Evolutionary conservation across 148 eudicot genomes (phyloP).

Genomic region (Diospyros lotus): DNA sequence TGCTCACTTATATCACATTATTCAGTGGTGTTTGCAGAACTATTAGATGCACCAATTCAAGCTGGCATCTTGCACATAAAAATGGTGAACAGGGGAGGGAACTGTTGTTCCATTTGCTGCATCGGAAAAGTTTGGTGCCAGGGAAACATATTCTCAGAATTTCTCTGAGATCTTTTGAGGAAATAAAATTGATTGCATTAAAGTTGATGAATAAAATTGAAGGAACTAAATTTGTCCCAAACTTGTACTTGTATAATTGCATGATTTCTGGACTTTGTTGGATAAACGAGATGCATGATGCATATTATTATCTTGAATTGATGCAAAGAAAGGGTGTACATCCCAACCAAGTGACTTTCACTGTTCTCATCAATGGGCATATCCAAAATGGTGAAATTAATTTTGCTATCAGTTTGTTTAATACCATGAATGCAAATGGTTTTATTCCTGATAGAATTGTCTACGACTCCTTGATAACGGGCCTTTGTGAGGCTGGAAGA

Average conservation of each 20-base stretch:
- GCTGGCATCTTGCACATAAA: slow-evolving; percentile 14
- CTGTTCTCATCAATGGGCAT: slow-evolving; percentile 42
- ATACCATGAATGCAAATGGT: slow-evolving; percentile 29
- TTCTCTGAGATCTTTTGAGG: slow-evolving; percentile 18
- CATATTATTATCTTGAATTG: slow-evolving; percentile 26
- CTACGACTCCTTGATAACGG: slow-evolving; percentile 32
- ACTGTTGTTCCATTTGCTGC: slow-evolving; percentile 27
- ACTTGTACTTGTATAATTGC: slow-evolving; percentile 35
- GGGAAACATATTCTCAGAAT: slow-evolving; percentile 8
- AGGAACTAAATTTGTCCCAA: slow-evolving; percentile 20
- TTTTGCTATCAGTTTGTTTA: slow-evolving; percentile 31
- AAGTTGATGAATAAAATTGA: slow-evolving; percentile 18
- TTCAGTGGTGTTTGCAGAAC: slow-evolving; percentile 38
- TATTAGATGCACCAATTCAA: background rate
- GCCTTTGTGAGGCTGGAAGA: slow-evolving; percentile 35
- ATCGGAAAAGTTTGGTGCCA: slow-evolving; percentile 16
- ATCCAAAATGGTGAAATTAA: slow-evolving; percentile 27
- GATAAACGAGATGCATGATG: slow-evolving; percentile 28
- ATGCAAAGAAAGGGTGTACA: slow-evolving; percentile 32
- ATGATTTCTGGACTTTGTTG: slow-evolving; percentile 37
- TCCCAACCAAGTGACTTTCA: slow-evolving; percentile 43
- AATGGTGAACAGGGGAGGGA: slow-evolving; percentile 21
- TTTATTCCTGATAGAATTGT: slow-evolving; percentile 29
- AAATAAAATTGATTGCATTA: slow-evolving; percentile 21
- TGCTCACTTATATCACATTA: slow-evolving; percentile 28